Base-by-base conservation (phyloP, 306 rosid genomes). In the Lotus japonicus region DNA sequence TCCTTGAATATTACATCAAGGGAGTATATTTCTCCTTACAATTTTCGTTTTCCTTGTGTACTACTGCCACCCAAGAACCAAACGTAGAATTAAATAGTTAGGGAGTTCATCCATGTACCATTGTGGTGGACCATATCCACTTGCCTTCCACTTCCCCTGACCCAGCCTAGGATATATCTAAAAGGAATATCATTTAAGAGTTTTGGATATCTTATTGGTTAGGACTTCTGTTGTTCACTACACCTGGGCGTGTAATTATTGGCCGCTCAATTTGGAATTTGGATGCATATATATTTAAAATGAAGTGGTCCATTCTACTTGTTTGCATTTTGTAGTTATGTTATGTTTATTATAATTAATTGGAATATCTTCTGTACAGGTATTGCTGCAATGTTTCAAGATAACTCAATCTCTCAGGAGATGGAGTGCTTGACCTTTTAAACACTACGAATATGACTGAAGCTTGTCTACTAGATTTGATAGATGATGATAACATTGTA, bases 401-500 rank as follows among this genome's bases (percentile, higher is more conserved):
- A 87, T 90, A 82, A 90, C 99, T 68, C 87, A 94, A 94, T 81
- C 92, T 90, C 62, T 94, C 99, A 60, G 79, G 88, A 78, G 99
- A 94, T 81, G 99, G 99, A 69, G 97, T 94, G 50, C 95, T 94
- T 52, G 96, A 94, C 67, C 57, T 84, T 76, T 84, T 90, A 72
- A 94, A 94, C 84, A 90, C 99, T 35, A 90, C 86, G 84, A 94
- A 88, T 69, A 94, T 94, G 99, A 90, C 97, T 7, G 95, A 88
- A 38, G 90, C 90, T 66, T 97, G 99, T 19, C 90, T 97, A 13
- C 60, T 90, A 67, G 99, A 94, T 76, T 82, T 94, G 74, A 90
- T 94, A 70, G 96, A 94, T 54, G 95, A 94, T 63, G 83, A 90
- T 46, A 72, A 81, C 82, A 88, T 89, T 71, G 95, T 73, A 44